Conservation (phyloP, 2,329 filamentous ascomycete genomes). For the Calonectria hongkongensis region DNA sequence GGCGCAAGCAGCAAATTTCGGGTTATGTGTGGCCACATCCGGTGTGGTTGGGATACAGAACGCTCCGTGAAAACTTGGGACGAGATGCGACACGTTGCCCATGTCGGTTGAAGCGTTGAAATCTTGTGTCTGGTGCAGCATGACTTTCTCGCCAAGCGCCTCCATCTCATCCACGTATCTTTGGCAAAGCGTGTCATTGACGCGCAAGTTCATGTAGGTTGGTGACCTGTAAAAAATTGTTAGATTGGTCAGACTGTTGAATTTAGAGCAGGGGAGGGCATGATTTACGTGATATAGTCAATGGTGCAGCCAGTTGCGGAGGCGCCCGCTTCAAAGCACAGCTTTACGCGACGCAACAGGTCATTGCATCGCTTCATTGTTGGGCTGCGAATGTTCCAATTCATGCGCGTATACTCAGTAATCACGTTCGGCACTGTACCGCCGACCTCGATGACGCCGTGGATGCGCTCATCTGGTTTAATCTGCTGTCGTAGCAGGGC, state of each 20-base stretch:
- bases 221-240: slow-evolving; percentile 51
- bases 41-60: slow-evolving; percentile 65
- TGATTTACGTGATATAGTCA: slow-evolving; percentile 59
- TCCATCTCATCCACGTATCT: slow-evolving; percentile 67
- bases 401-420: slow-evolving; percentile 38
- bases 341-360: slow-evolving; percentile 55
- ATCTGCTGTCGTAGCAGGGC: slow-evolving; percentile 50
- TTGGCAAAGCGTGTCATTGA: slow-evolving; percentile 66
- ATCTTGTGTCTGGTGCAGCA: slow-evolving; percentile 19
- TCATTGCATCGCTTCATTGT: slow-evolving; percentile 34
- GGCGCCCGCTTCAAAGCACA: slow-evolving; percentile 61
- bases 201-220: slow-evolving; percentile 66
- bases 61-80: slow-evolving; percentile 69
- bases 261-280: neutral
- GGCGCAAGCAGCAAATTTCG: slow-evolving; percentile 66
- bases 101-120: slow-evolving; percentile 68
- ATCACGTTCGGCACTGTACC: slow-evolving; percentile 43
- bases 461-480: slow-evolving; percentile 47
- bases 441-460: slow-evolving; percentile 47
- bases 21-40: slow-evolving; percentile 62
- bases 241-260: neutral
- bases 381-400: slow-evolving; percentile 42
- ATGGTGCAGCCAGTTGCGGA: slow-evolving; percentile 60
- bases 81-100: slow-evolving; percentile 70
- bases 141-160: slow-evolving; percentile 59